These are phyloP conservation scores for Tremella yokohamensis DNA, from an alignment of 768 basidiomycete genomes.

Conservation along the genomic window DNA sequence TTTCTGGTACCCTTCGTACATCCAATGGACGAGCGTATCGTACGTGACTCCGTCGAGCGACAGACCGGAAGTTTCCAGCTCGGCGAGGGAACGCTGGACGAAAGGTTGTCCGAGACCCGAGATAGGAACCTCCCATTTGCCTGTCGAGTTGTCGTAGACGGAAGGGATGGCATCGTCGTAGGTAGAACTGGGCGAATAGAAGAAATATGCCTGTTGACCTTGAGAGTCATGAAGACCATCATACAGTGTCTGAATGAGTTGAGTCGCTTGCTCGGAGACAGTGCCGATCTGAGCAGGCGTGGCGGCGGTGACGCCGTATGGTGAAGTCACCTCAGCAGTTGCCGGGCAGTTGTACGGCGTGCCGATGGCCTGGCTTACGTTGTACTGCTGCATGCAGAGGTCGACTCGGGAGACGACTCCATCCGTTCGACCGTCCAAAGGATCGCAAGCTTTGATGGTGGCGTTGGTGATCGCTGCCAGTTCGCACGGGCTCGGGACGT, in stretches of 20 bases:
- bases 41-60: conserved; percentile 12
- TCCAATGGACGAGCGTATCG: conserved; percentile 1
- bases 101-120: conserved; percentile 3
- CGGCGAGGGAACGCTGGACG: too few species aligned
- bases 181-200: background rate
- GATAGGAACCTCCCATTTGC: background rate
- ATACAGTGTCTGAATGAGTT: conserved; percentile 2
- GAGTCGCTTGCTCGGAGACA: conserved; percentile 1
- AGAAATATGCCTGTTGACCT: conserved; percentile 5
- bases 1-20: conserved; percentile 10
- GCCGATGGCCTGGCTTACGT: conserved; percentile 9
- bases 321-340: background rate
- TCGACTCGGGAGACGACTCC: conserved; percentile 20
- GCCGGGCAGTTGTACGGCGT: conserved; percentile 11
- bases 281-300: conserved; percentile 1
- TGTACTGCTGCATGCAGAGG: conserved; percentile 14
- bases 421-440: conserved; percentile 15
- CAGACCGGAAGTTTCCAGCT: background rate
- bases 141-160: conserved; percentile 6
- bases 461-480: conserved; percentile 12
- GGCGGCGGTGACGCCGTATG: background rate
- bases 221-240: conserved; percentile 4
- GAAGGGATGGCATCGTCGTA: background rate
- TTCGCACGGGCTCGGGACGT: conserved; percentile 14
- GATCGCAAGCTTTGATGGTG: conserved; percentile 16